phyloP scores from a whole-genome alignment of 2,329 filamentous ascomycete species.

The Neopestalotiopsis rosae region DNA sequence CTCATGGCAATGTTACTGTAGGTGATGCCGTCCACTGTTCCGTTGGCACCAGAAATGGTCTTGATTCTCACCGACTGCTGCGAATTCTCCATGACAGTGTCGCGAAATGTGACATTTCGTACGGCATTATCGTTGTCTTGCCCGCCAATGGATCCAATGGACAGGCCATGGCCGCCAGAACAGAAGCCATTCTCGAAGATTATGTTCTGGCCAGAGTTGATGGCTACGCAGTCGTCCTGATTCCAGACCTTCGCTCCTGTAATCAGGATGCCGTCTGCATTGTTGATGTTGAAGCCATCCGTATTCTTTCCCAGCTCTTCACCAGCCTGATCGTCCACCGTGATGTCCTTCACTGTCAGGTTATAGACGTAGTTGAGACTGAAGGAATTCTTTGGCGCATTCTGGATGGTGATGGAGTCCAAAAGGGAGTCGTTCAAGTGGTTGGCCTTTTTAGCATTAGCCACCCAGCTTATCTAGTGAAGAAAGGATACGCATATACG shows the following conservation, averaged over 20 bases:
- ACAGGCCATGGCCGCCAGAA: constrained; percentile 4
- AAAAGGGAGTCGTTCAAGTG: constrained; percentile 14
- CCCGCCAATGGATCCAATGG: constrained; percentile 10
- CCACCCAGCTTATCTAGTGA: neutral
- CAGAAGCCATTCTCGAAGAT: constrained; percentile 14
- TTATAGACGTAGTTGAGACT: constrained; percentile 16
- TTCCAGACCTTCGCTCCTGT: constrained; percentile 12
- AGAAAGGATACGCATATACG: neutral
- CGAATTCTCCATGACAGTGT: constrained; percentile 16
- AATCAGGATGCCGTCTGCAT: constrained; percentile 11
- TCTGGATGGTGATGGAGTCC: constrained; percentile 15
- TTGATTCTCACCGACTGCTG: constrained; percentile 18
- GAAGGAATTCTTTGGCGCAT: constrained; percentile 17
- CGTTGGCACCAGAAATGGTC: constrained; percentile 17
- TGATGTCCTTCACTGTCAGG: constrained; percentile 13
- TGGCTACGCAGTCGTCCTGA: constrained; percentile 18
- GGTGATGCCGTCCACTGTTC: constrained; percentile 15
- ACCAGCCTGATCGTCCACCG: constrained; percentile 12
- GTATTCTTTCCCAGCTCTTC: constrained; percentile 17
- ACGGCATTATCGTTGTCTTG: constrained; percentile 14
- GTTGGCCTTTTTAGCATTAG: constrained; percentile 7
- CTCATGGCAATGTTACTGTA: constrained; percentile 18
- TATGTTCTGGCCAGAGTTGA: constrained; percentile 15
- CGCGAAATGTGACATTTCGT: constrained; percentile 15
- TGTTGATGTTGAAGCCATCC: constrained; percentile 17